Percentiles rank a stretch among this genome's conserved stretches.
Conservation (phyloP, 352 stramenopile genomes). For the Phytophthora cactorum region DNA sequence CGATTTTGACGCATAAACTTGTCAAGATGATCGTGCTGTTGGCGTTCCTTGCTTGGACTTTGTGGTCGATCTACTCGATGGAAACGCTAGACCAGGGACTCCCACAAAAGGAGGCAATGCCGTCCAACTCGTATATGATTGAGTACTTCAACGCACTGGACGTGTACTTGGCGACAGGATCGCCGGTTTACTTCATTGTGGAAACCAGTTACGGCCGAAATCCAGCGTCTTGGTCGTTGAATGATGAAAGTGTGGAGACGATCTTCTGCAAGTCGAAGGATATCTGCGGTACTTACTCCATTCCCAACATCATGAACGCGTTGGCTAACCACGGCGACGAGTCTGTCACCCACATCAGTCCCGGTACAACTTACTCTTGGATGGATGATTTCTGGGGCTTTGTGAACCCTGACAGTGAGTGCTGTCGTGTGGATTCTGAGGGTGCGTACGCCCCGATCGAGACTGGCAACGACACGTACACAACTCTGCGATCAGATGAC, state of each 20-base stretch:
- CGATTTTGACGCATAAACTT: constrained; percentile 44
- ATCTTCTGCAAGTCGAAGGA: constrained; percentile 69
- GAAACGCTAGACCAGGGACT: constrained; percentile 60
- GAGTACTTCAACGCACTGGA: constrained; percentile 68
- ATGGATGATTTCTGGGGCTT: constrained; percentile 75
- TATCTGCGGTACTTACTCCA: constrained; percentile 55
- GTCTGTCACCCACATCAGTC: constrained; percentile 53
- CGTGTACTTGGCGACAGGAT: constrained; percentile 53
- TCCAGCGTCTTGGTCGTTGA: constrained; percentile 50
- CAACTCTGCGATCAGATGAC: constrained; percentile 34
- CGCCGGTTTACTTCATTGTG: constrained; percentile 69
- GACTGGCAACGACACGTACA: constrained; percentile 54
- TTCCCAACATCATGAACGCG: constrained; percentile 63
- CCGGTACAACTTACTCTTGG: constrained; percentile 66
- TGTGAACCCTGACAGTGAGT: constrained; percentile 61
- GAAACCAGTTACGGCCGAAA: constrained; percentile 58
- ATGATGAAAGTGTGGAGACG: constrained; percentile 44
- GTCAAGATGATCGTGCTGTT: constrained; percentile 57
- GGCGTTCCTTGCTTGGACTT: constrained; percentile 47
- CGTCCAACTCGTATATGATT: constrained; percentile 67
- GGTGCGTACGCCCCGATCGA: constrained; percentile 57
- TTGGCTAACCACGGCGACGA: constrained; percentile 52
- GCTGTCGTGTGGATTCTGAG: constrained; percentile 55
- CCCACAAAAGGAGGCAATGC: constrained; percentile 64
- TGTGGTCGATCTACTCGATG: constrained; percentile 60